Base-by-base conservation (phyloP, 2,329 filamentous ascomycete species). In the Fusarium sp. region DNA sequence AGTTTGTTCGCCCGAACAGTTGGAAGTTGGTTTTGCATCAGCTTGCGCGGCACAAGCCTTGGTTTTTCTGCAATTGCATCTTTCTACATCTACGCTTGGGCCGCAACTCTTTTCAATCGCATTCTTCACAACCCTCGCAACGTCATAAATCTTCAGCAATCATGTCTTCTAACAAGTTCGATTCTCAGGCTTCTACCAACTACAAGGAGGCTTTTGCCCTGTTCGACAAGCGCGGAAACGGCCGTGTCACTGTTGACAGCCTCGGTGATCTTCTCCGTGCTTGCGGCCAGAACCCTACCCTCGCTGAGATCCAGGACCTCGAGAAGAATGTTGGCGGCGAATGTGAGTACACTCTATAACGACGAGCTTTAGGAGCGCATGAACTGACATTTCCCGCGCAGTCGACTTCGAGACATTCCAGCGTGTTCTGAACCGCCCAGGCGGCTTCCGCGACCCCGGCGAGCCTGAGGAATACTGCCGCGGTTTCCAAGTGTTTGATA, bases 141-240 rank as follows among this genome's bases (percentile, higher is more conserved):
- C 56, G 59, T 57, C 39, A 66, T 44, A 50, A 66, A 66, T 28
- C 55, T 69, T 76, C 49, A 65, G 34, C 55, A 69, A 76, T 51
- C 66, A 85, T 85, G 83, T 73, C 81, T 74, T 82, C 84, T 85
- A 85, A 86, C 77, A 76, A 82, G 63, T 83, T 78, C 73, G 83
- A 85, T 65, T 75, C 80, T 45, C 87, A 90, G 88, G 88, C 88
- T 80, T 89, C 87, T 65, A 98, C 95, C 84, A 98, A 99, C 91
- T 99, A 98, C 93, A 98, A 98, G 87, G 96, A 99, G 90, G 96
- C 96, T 74, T 99, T 99, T 83, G 94, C 94, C 76, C 92, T 99
- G 80, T 99, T 98, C 86, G 96, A 99, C 87, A 98, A 97, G 90
- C 95, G 96, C 81, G 96, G 96, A 78, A 97, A 93, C 78, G 94